These are phyloP conservation scores for Ceratobasidium sp. DNA, from an alignment of 1,284 basidiomycete genomes.

Conservation along the genomic window DNA sequence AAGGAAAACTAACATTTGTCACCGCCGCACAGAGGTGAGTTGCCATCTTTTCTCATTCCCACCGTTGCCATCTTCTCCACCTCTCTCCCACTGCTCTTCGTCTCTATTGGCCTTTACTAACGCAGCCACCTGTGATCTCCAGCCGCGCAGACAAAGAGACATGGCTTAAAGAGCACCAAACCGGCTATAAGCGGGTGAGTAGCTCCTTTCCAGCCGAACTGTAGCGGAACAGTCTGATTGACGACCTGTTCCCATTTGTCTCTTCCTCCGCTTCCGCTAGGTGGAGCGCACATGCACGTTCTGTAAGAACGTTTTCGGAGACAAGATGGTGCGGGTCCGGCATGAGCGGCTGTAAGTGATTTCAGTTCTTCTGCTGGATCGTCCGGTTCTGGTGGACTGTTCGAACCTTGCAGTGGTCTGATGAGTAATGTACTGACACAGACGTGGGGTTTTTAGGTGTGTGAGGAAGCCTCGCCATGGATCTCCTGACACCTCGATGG, in stretches of 20 bases:
- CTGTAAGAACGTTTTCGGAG: conserved; percentile 36
- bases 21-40: conserved; percentile 37
- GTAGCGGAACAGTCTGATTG: background rate
- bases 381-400: background rate
- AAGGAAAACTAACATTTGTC: conserved; percentile 36
- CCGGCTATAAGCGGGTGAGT: conserved; percentile 42
- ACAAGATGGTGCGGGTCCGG: conserved; percentile 35
- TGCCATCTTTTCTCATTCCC: background rate
- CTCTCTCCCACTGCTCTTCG: background rate
- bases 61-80: background rate
- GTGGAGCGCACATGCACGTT: conserved; percentile 30
- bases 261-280: background rate
- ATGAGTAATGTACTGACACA: conserved; percentile 1
- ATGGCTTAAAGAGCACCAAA: conserved; percentile 37
- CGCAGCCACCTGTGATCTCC: background rate
- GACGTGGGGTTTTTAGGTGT: conserved; percentile 11
- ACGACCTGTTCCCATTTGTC: background rate
- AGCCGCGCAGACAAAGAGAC: conserved; percentile 36
- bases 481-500: conserved; percentile 36
- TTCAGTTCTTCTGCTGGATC: conserved; percentile 17
- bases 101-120: background rate
- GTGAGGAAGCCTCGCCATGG: conserved; percentile 30
- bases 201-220: background rate
- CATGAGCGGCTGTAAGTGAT: conserved; percentile 37
- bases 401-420: background rate